Conservation (phyloP, 257 asterid genomes). For the Solanum piurae region DNA sequence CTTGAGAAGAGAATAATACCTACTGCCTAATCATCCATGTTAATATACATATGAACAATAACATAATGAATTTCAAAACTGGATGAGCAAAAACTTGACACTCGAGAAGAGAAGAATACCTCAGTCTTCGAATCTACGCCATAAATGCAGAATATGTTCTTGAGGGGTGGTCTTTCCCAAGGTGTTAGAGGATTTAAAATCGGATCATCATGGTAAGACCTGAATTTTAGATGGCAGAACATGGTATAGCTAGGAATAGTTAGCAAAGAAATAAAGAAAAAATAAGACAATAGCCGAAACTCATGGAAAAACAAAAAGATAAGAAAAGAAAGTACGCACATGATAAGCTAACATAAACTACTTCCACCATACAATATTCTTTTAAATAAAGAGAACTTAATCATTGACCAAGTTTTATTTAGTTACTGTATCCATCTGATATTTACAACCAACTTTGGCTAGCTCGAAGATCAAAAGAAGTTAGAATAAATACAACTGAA, state of each 20-base stretch:
- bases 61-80: not conserved
- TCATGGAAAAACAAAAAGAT: not conserved
- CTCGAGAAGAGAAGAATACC: constrained; percentile 37
- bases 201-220: constrained; percentile 89
- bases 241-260: not conserved
- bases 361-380: not conserved
- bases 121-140: constrained; percentile 86
- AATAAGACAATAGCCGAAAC: not conserved
- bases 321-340: not conserved
- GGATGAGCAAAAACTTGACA: not conserved
- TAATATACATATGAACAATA: not conserved
- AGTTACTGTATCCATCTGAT: not conserved
- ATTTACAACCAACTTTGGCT: not conserved
- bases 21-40: not conserved
- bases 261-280: not conserved
- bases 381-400: not conserved
- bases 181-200: constrained; percentile 97
- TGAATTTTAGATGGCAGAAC: constrained; percentile 18
- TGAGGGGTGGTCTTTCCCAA: constrained; percentile 98
- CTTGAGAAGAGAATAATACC: not conserved
- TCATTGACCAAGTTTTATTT: not conserved
- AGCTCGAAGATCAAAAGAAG: not conserved
- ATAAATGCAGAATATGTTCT: constrained; percentile 91
- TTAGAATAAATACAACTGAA: not conserved
- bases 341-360: not conserved